Evolutionary conservation across 768 basidiomycete genomes (phyloP).

Genomic region (Crepidotus variabilis): DNA sequence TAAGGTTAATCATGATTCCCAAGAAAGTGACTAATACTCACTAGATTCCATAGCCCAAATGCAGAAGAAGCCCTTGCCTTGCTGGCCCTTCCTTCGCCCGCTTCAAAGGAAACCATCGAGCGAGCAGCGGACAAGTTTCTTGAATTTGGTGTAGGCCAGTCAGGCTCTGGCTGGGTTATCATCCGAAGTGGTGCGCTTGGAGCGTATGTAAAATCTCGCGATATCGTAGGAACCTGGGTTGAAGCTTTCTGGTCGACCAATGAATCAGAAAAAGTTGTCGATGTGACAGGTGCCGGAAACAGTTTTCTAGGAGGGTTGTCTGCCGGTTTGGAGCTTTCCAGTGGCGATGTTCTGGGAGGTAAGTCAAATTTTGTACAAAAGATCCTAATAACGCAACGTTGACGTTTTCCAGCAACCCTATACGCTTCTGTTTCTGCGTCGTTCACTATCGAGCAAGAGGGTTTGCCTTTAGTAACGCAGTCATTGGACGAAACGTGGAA

Average conservation of each 20-base stretch:
- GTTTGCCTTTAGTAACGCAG: conserved; percentile 54
- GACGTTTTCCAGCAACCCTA: conserved; percentile 48
- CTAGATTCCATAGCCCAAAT: conserved; percentile 57
- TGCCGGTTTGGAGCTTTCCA: conserved; percentile 58
- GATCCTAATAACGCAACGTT: not conserved
- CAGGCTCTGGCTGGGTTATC: conserved; percentile 55
- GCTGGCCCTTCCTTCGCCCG: conserved; percentile 49
- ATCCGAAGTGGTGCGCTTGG: conserved; percentile 76
- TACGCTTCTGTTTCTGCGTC: conserved; percentile 81
- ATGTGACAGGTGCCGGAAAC: conserved; percentile 94
- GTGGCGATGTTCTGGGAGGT: conserved; percentile 70
- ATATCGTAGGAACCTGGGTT: conserved; percentile 52
- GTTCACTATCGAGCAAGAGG: conserved; percentile 77
- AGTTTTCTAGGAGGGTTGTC: conserved; percentile 82
- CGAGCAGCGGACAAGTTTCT: conserved; percentile 63
- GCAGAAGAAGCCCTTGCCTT: conserved; percentile 77
- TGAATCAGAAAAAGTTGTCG: conserved; percentile 52
- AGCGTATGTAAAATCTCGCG: conserved; percentile 52
- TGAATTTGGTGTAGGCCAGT: conserved; percentile 50
- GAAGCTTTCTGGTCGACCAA: conserved; percentile 67
- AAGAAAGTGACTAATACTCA: not conserved
- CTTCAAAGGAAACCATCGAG: conserved; percentile 55
- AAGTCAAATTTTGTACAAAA: conserved; percentile 9
- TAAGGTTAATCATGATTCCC: conserved; percentile 49
- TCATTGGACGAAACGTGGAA: conserved; percentile 56